Conservation (phyloP, 1,284 basidiomycete genomes). For the Irpex rosettiformis region DNA sequence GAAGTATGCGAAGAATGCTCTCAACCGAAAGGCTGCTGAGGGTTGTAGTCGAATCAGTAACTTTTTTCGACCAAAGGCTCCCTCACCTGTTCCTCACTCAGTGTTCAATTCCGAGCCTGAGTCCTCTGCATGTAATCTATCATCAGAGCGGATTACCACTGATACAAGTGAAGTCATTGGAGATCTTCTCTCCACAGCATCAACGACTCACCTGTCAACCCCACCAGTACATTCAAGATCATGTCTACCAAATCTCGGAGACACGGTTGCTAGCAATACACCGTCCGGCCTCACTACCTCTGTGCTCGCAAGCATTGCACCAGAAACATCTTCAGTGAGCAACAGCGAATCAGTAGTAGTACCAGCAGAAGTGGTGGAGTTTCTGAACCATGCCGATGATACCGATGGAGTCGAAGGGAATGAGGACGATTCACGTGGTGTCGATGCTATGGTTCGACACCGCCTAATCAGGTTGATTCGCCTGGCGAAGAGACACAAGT, state of each 20-base stretch:
- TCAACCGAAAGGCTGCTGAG: not conserved
- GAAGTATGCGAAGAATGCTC: not conserved
- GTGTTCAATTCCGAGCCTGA: not conserved
- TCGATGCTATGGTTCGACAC: not conserved
- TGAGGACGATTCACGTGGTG: not conserved
- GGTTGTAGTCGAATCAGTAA: not conserved
- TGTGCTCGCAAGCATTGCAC: not conserved
- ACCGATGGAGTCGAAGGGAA: not conserved
- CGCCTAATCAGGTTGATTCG: not conserved
- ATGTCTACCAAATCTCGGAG: too few relatives aligned
- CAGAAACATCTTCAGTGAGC: not conserved
- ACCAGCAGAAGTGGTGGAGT: not conserved
- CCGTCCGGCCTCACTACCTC: too few relatives aligned
- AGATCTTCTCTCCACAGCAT: too few relatives aligned
- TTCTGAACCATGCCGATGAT: not conserved
- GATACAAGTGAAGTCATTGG: too few relatives aligned
- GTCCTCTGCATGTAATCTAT: too few relatives aligned
- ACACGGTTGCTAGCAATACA: too few relatives aligned
- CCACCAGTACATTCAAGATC: too few relatives aligned
- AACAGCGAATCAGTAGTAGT: not conserved
- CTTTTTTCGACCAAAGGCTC: not conserved
- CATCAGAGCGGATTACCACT: too few relatives aligned
- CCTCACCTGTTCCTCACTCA: not conserved
- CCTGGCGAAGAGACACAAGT: constrained; percentile 5
- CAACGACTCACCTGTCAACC: too few relatives aligned